These are phyloP conservation scores for Prunella vulgaris DNA, from an alignment of 257 asterid species.

Conservation along the genomic window DNA sequence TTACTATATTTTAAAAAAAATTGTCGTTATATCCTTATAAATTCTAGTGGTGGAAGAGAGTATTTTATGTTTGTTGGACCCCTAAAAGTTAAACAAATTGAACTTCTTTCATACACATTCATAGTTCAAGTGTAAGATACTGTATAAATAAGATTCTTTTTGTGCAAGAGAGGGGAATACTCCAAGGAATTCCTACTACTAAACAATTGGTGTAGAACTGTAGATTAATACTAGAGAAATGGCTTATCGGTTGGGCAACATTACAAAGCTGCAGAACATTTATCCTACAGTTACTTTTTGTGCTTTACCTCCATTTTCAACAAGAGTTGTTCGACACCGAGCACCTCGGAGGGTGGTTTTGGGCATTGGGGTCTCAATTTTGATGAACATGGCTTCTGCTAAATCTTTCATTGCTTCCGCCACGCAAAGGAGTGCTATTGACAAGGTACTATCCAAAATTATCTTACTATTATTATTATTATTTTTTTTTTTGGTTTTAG, in stretches of 20 bases:
- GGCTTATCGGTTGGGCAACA: constrained; percentile 42
- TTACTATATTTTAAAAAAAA: no score
- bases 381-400: constrained; percentile 50
- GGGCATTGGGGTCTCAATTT: constrained; percentile 60
- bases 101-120: no score
- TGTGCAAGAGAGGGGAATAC: no score
- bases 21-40: no score
- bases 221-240: constrained; percentile 21
- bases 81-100: no score
- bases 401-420: constrained; percentile 81
- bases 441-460: constrained; percentile 51
- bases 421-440: constrained; percentile 53
- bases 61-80: no score
- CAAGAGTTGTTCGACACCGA: constrained; percentile 26
- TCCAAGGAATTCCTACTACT: no score
- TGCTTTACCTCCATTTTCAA: constrained; percentile 28
- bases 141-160: no score
- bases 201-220: not conserved
- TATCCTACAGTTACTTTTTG: constrained; percentile 20
- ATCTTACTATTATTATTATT: not conserved
- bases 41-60: no score
- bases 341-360: constrained; percentile 55
- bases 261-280: constrained; percentile 31
- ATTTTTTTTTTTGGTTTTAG: not conserved
- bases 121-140: no score